Evolutionary conservation across 2,329 filamentous ascomycete genomes (phyloP), one percentile per base, ranked within the genome.

Genomic region (Beauveria scarabaeidicola): DNA sequence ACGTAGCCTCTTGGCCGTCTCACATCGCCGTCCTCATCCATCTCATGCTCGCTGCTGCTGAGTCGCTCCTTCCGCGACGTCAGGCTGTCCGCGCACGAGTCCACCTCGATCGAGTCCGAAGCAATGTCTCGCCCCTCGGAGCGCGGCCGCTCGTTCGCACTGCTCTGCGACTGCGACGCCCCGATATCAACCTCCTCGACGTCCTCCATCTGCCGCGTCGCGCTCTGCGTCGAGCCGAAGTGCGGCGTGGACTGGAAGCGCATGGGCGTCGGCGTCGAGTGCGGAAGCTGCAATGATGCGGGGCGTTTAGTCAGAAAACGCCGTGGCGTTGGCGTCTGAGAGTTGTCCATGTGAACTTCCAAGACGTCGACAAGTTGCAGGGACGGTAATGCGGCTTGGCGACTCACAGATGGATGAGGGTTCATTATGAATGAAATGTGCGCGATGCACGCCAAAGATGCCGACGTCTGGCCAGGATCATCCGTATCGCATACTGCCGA

Each of bases 171-270:
- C 48, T 36, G 40, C 23, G 57, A 53, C 15, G 41, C 59, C 8
- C 63, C 65, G 10, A 58, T 59, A 15, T 66, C 67, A 9, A 71
- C 67, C 36, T 73, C 74, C 46, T 75, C 74, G 6, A 73, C 66
- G 5, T 67, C 66, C 19, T 64, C 64, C 8, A 62, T 27, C 44
- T 40, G 56, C 19, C 47, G 47, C 56, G 48, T 27, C 47, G 55
- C 47, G 52, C 63, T 61, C 59, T 69, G 71, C 54, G 69, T 69
- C 36, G 69, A 67, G 52, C 69, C 69, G 63, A 75, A 76, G n/a
- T 72, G 68, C 21, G 72, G 74, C 41, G 73, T 76, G 27, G 72
- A 71, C 32, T 70, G 71, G 58, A 75, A 75, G 56, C 67, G 71
- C 52, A 67, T 67, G 7, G 65, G 59, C 23, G 63, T 67, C 25